Percentiles rank a stretch among this genome's conserved stretches.
Evolutionary conservation across 148 eudicot species (phyloP).

Genomic region (Spergularia bocconei): DNA sequence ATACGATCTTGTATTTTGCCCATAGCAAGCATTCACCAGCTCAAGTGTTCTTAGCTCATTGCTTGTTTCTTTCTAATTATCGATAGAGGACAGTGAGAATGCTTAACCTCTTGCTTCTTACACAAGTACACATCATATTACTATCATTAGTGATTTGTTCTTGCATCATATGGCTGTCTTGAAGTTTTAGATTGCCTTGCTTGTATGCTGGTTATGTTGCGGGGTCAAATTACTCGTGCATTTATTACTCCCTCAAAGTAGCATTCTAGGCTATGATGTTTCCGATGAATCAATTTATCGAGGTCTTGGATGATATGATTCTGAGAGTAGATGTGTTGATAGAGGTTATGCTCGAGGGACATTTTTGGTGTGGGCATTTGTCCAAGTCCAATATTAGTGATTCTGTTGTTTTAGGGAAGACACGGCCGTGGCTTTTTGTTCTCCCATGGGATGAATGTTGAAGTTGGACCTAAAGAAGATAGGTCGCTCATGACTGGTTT

Average conservation of each 20-base stretch:
- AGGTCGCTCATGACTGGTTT: slow-evolving; percentile 52
- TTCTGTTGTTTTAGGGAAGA: slow-evolving; percentile 30
- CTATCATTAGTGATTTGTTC: neutral
- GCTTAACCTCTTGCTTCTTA: neutral
- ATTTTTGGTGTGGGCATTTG: slow-evolving; percentile 14
- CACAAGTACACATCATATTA: neutral
- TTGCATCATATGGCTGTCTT: neutral
- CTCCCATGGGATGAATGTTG: slow-evolving; percentile 55
- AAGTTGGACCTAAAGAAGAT: slow-evolving; percentile 46
- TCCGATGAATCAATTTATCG: neutral
- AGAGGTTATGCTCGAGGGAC: neutral
- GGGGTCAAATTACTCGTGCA: neutral
- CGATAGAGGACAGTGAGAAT: no score
- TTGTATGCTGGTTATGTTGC: no score
- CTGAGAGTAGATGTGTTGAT: neutral
- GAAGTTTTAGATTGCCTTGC: neutral
- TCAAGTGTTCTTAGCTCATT: no score
- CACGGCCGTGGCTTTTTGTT: slow-evolving; percentile 50
- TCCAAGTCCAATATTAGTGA: neutral
- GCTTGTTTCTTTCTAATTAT: no score
- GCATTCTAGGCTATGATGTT: neutral
- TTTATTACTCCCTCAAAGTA: neutral
- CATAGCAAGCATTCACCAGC: no score
- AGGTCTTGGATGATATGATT: neutral
- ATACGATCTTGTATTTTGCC: no score